A percentile compares a stretch with the other conserved stretches of the same genome.
phyloP scores from a whole-genome alignment of 139 green algal species.

The Yamagishiella unicocca region DNA sequence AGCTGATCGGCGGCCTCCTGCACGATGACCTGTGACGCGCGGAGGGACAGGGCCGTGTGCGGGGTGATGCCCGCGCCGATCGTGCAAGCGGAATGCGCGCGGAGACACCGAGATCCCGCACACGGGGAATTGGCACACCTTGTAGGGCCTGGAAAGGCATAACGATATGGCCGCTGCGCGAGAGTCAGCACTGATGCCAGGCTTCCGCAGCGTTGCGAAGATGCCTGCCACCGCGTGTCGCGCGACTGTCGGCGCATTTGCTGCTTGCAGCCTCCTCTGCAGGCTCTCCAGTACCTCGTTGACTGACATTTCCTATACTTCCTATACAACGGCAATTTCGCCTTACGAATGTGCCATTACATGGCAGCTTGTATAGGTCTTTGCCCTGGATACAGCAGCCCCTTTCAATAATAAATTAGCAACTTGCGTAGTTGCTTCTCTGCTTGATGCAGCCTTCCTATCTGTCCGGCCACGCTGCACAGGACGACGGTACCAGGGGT shows the following conservation, averaged over 20 bases:
- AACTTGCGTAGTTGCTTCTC: no score
- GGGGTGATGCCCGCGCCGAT: background rate
- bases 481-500: no score
- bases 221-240: conserved; percentile 39
- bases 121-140: background rate
- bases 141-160: conserved; percentile 12
- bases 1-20: conserved; percentile 41
- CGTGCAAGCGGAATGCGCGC: no score
- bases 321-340: background rate
- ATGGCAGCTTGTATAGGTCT: no score
- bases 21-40: background rate
- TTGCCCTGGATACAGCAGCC: no score
- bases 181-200: background rate
- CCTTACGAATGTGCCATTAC: no score
- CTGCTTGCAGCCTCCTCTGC: conserved; percentile 9
- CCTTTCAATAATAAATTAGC: no score
- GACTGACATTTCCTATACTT: background rate
- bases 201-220: conserved; percentile 22
- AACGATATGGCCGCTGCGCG: background rate
- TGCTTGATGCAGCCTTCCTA: no score
- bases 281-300: conserved; percentile 10
- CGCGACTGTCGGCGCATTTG: conserved; percentile 4
- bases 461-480: no score
- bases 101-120: no score
- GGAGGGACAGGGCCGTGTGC: background rate